These are phyloP conservation scores for Trichosanthes truncata DNA, from an alignment of 306 rosid genomes.

Conservation along the genomic window DNA sequence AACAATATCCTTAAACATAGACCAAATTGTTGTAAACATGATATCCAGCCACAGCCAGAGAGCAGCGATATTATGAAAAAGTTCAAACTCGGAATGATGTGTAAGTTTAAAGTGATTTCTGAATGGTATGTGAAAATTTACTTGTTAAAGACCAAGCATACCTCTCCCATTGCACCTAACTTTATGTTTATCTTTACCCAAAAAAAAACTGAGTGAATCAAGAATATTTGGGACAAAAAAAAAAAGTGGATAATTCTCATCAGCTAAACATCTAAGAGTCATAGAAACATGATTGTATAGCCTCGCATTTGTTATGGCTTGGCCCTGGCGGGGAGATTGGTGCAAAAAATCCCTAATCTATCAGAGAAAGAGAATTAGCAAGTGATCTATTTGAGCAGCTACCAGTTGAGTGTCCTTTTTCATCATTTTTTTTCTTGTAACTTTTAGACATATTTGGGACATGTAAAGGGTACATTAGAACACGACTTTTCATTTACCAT, in stretches of 20 bases:
- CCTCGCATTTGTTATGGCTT: neutral
- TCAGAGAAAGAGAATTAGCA: neutral
- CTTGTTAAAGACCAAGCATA: neutral
- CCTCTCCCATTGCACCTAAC: neutral
- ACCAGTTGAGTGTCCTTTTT: neutral
- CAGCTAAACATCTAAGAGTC: neutral
- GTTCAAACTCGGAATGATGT: neutral
- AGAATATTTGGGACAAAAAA: neutral
- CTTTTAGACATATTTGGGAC: neutral
- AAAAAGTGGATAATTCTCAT: neutral
- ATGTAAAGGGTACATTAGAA: neutral
- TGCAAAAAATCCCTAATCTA: neutral
- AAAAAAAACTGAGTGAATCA: neutral
- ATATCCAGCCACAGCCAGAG: neutral
- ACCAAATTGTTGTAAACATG: conserved; percentile 9
- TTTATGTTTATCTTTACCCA: neutral
- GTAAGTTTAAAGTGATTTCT: neutral
- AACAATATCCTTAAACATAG: neutral
- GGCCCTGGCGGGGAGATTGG: neutral
- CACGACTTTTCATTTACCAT: neutral
- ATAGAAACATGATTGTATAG: neutral
- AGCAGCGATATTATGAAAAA: neutral
- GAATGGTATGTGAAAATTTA: neutral
- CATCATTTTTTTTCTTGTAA: neutral
- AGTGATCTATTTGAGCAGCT: neutral